Evolutionary conservation across 176 grass and related monocot species (phyloP).

Genomic region (Zoysia japonica): DNA sequence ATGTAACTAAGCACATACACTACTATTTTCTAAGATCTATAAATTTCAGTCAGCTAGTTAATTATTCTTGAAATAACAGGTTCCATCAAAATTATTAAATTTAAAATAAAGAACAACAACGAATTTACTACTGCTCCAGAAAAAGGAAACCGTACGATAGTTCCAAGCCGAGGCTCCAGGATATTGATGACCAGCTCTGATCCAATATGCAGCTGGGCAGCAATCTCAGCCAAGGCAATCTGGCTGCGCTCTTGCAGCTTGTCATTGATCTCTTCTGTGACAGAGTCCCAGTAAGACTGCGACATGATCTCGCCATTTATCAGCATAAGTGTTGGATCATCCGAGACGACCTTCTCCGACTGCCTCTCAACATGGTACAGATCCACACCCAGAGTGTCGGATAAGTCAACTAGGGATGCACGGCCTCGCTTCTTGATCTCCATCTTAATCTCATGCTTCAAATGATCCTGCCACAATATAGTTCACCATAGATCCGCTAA

Average conservation of each 20-base stretch:
- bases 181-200: constrained; percentile 78
- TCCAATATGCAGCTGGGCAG: constrained; percentile 81
- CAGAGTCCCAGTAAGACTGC: constrained; percentile 90
- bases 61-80: constrained; percentile 10
- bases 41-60: not conserved
- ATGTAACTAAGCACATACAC: not conserved
- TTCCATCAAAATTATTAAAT: constrained; percentile 7
- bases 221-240: constrained; percentile 92
- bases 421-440: constrained; percentile 86
- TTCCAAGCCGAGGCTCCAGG: constrained; percentile 85
- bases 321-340: constrained; percentile 71
- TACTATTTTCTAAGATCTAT: not conserved
- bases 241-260: constrained; percentile 92
- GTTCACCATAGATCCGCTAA: constrained; percentile 11
- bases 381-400: constrained; percentile 86
- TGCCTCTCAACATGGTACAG: constrained; percentile 93
- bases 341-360: constrained; percentile 63
- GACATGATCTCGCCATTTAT: constrained; percentile 90
- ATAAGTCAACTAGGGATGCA: constrained; percentile 77
- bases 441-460: constrained; percentile 85
- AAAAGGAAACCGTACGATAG: constrained; percentile 48
- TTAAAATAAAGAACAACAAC: not conserved
- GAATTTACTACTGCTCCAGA: not conserved
- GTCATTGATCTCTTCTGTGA: constrained; percentile 89
- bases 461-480: constrained; percentile 70